A percentile compares a stretch with the other conserved stretches of the same genome.
Evolutionary conservation across 257 asterid species (phyloP).

Genomic region (Plectranthus barbatus): DNA sequence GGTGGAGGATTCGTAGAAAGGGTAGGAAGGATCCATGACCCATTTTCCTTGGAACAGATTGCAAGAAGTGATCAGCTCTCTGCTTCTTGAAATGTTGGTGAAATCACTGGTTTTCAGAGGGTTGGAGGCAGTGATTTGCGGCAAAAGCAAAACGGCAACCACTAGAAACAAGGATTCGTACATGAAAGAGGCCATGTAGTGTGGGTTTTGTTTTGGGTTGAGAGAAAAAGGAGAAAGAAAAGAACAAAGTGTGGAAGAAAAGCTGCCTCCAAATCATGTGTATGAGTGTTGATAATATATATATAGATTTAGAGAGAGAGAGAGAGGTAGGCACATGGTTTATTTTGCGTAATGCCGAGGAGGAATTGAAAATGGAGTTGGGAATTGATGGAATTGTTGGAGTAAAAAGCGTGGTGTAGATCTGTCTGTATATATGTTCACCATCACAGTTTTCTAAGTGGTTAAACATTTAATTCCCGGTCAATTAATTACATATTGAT

Average conservation of each 20-base stretch:
- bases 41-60: conserved; percentile 57
- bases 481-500: no score
- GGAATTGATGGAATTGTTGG: conserved; percentile 16
- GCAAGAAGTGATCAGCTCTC: conserved; percentile 31
- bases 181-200: conserved; percentile 8
- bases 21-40: conserved; percentile 43
- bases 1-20: conserved; percentile 35
- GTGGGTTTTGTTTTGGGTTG: neutral
- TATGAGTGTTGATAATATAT: neutral
- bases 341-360: conserved; percentile 5
- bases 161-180: conserved; percentile 5
- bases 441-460: neutral
- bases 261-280: conserved; percentile 3
- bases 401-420: conserved; percentile 11
- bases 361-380: neutral
- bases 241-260: neutral
- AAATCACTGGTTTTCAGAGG: conserved; percentile 13
- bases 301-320: neutral
- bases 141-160: neutral
- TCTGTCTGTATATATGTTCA: neutral
- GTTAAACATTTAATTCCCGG: no score
- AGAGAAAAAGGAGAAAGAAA: neutral
- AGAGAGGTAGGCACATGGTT: conserved; percentile 18
- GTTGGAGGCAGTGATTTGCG: conserved; percentile 3
- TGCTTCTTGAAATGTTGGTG: conserved; percentile 1